Conservation (phyloP, 176 grass and related monocot genomes). For the Oryza rufipogon region DNA sequence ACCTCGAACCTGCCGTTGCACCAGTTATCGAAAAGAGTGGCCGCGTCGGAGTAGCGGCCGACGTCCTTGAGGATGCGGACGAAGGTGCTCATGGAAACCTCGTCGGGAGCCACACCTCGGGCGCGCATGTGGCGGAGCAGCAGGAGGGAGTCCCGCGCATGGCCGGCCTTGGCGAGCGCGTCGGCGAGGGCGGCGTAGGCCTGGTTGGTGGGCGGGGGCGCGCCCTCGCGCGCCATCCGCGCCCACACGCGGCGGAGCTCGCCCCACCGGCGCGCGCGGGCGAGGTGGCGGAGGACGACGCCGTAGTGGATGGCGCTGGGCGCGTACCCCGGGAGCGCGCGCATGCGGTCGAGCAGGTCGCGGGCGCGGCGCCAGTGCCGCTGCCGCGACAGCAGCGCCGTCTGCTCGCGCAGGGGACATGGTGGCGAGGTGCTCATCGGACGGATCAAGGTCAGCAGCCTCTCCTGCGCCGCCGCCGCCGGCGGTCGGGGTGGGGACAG, state of each 20-base stretch:
- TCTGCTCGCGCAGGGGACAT: conserved; percentile 58
- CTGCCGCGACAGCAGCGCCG: conserved; percentile 62
- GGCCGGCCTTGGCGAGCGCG: conserved; percentile 65
- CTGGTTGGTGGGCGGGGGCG: conserved; percentile 52
- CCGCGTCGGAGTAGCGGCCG: conserved; percentile 43
- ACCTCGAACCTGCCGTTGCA: conserved; percentile 59
- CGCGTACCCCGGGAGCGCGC: conserved; percentile 50
- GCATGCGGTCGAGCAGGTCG: conserved; percentile 58
- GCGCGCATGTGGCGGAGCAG: conserved; percentile 67
- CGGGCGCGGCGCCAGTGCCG: conserved; percentile 57
- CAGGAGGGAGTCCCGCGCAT: conserved; percentile 52
- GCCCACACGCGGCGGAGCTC: conserved; percentile 58
- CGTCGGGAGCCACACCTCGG: conserved; percentile 51
- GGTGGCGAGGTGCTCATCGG: conserved; percentile 33
- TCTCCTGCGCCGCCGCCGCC: neutral
- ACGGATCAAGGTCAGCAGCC: neutral
- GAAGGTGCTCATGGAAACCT: conserved; percentile 73
- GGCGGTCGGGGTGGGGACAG: neutral
- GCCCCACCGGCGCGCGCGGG: conserved; percentile 57
- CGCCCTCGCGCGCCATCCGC: conserved; percentile 45
- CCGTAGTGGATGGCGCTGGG: conserved; percentile 64
- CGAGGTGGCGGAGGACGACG: conserved; percentile 62
- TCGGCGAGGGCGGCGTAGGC: conserved; percentile 71
- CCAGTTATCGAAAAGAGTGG: conserved; percentile 59
- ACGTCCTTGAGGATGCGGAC: conserved; percentile 67